Conservation (phyloP, 192 early-diverging fungal genomes). For the Coemansia sp. region DNA sequence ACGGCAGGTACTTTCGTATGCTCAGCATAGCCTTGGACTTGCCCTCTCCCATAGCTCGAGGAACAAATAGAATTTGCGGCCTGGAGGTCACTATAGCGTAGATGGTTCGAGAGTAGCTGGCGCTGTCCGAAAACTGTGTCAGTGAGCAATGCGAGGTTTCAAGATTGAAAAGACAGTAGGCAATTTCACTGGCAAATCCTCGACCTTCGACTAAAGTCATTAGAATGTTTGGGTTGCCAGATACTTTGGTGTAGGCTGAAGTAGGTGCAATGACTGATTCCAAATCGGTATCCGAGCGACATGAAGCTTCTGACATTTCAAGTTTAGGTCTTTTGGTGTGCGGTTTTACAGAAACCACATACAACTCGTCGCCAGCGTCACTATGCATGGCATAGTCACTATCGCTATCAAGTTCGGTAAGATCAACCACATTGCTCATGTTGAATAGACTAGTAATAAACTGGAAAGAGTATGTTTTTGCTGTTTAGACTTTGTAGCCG, state of each 20-base stretch:
- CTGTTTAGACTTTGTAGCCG: conserved; percentile 10
- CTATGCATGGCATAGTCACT: neutral
- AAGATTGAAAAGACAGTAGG: conserved; percentile 38
- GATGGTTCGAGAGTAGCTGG: conserved; percentile 48
- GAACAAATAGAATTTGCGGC: conserved; percentile 39
- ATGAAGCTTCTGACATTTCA: neutral
- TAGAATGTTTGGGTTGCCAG: conserved; percentile 18
- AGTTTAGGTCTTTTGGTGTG: conserved; percentile 11
- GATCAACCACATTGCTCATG: conserved; percentile 14
- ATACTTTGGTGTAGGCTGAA: conserved; percentile 30
- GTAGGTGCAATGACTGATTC: conserved; percentile 25
- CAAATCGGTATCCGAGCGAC: neutral
- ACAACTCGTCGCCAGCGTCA: conserved; percentile 14
- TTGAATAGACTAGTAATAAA: neutral
- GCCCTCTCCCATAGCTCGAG: conserved; percentile 33
- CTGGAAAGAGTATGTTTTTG: no score
- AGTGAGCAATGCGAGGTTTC: conserved; percentile 31
- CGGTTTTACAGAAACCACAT: neutral
- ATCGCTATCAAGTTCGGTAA: conserved; percentile 22
- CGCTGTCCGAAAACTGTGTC: conserved; percentile 42
- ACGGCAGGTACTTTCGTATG: conserved; percentile 47
- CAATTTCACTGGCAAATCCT: conserved; percentile 42
- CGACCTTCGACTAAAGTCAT: conserved; percentile 48
- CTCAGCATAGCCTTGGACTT: conserved; percentile 47
- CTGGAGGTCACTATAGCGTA: conserved; percentile 32